A percentile compares a stretch with the other conserved stretches of the same genome.
These are phyloP conservation scores for Geotrichum bryndzae DNA, from an alignment of 1,139 yeast species.

Conservation along the genomic window DNA sequence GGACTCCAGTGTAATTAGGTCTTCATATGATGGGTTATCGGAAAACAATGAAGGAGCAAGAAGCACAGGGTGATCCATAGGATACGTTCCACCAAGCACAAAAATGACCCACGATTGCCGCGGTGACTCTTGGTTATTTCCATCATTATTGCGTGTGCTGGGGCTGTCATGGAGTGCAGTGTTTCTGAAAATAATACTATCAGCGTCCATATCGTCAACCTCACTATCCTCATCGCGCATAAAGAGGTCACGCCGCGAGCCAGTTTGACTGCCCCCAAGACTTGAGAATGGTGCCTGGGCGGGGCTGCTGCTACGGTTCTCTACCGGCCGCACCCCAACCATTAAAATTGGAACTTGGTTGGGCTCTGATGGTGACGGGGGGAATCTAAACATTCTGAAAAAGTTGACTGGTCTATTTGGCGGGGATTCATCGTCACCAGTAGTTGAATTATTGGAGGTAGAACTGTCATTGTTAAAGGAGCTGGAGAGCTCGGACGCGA, in stretches of 20 bases:
- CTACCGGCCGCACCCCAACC: conserved; percentile 48
- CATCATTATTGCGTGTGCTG: background rate
- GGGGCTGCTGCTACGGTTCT: conserved; percentile 5
- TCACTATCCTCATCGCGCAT: background rate
- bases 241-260: background rate
- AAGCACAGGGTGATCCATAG: conserved; percentile 44
- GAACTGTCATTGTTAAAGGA: conserved; percentile 16
- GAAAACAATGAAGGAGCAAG: conserved; percentile 44
- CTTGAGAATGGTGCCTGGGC: background rate
- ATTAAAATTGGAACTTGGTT: conserved; percentile 48
- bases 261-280: background rate
- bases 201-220: background rate
- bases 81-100: conserved; percentile 46
- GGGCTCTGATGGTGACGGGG: conserved; percentile 6
- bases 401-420: conserved; percentile 36
- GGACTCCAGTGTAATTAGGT: conserved; percentile 41
- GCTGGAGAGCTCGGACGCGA: conserved; percentile 36
- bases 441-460: conserved; percentile 2
- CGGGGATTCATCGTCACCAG: background rate
- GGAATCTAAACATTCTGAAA: conserved; percentile 50
- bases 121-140: conserved; percentile 5
- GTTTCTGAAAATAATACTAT: background rate
- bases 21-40: conserved; percentile 47
- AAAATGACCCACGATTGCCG: conserved; percentile 46
- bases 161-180: background rate